Base-by-base conservation (phyloP, 1,139 yeast genomes). In the Yamadazyma oceani region DNA sequence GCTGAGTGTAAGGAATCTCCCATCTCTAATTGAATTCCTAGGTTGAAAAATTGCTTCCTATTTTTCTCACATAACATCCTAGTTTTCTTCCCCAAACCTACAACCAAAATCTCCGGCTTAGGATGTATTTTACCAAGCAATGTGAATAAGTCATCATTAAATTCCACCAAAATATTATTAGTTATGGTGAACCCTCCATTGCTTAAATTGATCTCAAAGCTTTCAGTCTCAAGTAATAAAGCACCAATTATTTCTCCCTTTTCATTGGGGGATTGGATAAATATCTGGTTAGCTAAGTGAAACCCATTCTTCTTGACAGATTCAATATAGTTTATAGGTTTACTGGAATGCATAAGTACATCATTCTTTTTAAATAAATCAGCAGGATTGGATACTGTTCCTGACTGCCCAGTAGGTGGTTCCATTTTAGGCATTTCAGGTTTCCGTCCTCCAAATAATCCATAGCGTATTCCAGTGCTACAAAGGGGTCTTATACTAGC, bases 1-100 rank as follows among this genome's bases (percentile, higher is more conserved):
- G 87, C 92, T 0, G 89, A 87, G 49, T 78, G 79, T 45, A 60
- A 62, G 2, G 87, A 80, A 51, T 80, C 85, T 26, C 87, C 77
- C 2, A 82, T 66, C 49, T 86, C 94, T 17, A 82, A 59, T 53
- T 80, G 83, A 22, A 85, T 78, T 0, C 95, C 95, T 40, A 82
- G 60, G 2, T 66, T 58, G 13, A 74, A 69, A 37, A 86, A 67
- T 43, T 58, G 62, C 34, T 63, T 60, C 36, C 76, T 64, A 37
- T 83, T 82, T 11, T 59, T 50, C 10, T 78, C 80, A 26, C 81
- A 75, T 46, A 86, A 64, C 57, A 84, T 70, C 36, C 95, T 66
- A 2, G 86, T 73, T 46, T 73, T 69, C 40, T 66, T 64, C 0
- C 92, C 92, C 15, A 85, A 63, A 0, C 95, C 95, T 14, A 85